A percentile compares a stretch with the other conserved stretches of the same genome.
phyloP scores from a whole-genome alignment of 805 yeast species.

The Yamadazyma sp. region DNA sequence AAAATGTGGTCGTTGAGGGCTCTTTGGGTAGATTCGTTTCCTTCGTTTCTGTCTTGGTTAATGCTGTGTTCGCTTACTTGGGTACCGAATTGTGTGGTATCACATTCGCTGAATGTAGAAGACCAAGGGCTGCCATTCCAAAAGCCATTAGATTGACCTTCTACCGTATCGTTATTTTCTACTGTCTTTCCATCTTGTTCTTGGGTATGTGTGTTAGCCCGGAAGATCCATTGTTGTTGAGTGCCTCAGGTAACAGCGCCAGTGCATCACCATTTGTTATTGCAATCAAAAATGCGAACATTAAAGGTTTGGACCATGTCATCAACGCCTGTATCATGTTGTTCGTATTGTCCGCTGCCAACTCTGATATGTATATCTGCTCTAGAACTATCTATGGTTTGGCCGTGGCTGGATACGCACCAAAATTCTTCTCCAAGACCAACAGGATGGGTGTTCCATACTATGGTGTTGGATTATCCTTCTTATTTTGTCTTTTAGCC shows the following conservation, averaged over 20 bases:
- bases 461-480: slow-evolving; percentile 52
- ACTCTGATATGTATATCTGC: slow-evolving; percentile 75
- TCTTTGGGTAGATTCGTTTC: slow-evolving; percentile 58
- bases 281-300: slow-evolving; percentile 68
- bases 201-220: slow-evolving; percentile 70
- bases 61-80: slow-evolving; percentile 67
- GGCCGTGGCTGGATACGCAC: slow-evolving; percentile 73
- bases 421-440: slow-evolving; percentile 62
- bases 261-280: slow-evolving; percentile 84
- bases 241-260: slow-evolving; percentile 56
- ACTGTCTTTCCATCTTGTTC: slow-evolving; percentile 58
- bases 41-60: slow-evolving; percentile 60
- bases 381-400: slow-evolving; percentile 74
- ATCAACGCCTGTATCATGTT: slow-evolving; percentile 76
- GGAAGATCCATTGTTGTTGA: slow-evolving; percentile 49
- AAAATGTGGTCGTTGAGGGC: slow-evolving; percentile 38
- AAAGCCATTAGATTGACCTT: slow-evolving; percentile 69
- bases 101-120: slow-evolving; percentile 71
- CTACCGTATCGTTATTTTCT: slow-evolving; percentile 66
- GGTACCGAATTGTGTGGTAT: slow-evolving; percentile 73
- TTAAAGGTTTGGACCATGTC: slow-evolving; percentile 67
- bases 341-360: slow-evolving; percentile 79
- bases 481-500: slow-evolving; percentile 61
- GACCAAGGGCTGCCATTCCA: slow-evolving; percentile 66
- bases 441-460: slow-evolving; percentile 72